Evolutionary conservation across 75 land plant species (phyloP), one percentile per base, ranked within the genome.

Genomic region (Pseudotsuga menziesii): DNA sequence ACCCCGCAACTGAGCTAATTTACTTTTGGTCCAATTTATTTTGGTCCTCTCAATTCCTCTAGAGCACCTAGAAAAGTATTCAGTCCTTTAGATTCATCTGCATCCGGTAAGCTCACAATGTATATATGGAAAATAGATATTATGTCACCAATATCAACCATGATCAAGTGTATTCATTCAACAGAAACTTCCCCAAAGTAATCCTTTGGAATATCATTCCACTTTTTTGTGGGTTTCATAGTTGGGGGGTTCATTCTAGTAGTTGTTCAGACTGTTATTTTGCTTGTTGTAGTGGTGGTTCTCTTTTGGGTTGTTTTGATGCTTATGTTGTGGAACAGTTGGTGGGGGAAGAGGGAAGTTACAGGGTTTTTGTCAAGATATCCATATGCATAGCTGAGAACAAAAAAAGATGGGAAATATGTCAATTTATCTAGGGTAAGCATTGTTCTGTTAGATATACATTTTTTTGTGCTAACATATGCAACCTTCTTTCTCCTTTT

Each of bases 391-490:
- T 82, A 83, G 55, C 82, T 86, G 41, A 57, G 78, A 17, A 77
- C 61, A 26, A 85, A 85, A 11, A 86, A 80, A 66, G 85, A 86
- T 77, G 88, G 88, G 2, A 85, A 86, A 58, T 83, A 83, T 66
- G 88, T 86, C 39, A 86, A 86, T 75, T 75, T 86, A 27, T 83
- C 88, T 39, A 85, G 88, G 82, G 88, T 86, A 80, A 77, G 85
- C 35, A 14, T 59, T 27, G 35, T 75, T 56, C 32, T 48, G 73
- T 3, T n/a, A n/a, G n/a, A n/a, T n/a, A n/a, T n/a, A n/a, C n/a
- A n/a, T n/a, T n/a, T n/a, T n/a, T n/a, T n/a, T n/a, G n/a, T n/a
- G n/a, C n/a, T n/a, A n/a, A n/a, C n/a, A n/a, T n/a, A n/a, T n/a
- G n/a, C n/a, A n/a, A n/a, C n/a, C n/a, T n/a, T n/a, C n/a, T n/a